Evolutionary conservation across 139 green algal genomes (phyloP).

Genomic region (Coelastrella sp.): DNA sequence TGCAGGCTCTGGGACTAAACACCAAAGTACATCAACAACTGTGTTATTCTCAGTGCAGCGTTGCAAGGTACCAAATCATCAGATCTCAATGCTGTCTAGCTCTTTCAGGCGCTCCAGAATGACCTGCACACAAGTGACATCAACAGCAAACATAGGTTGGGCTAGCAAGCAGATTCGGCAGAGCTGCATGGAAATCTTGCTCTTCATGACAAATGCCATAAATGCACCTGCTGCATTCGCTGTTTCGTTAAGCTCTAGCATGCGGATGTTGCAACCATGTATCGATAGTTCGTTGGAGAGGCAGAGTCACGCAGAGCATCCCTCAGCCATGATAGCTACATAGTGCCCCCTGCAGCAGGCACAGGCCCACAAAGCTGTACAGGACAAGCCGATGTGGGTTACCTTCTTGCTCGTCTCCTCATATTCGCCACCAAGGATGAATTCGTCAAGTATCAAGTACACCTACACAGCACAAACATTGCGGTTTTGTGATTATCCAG

Average conservation of each 20-base stretch:
- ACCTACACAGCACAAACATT: conserved; percentile 73
- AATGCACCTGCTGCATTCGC: no score
- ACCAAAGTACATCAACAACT: no score
- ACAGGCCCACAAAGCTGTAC: no score
- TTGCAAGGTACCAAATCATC: background rate
- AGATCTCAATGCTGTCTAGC: conserved; percentile 85
- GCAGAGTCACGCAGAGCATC: background rate
- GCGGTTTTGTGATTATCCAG: background rate
- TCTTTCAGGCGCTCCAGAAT: conserved; percentile 92
- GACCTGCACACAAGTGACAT: conserved; percentile 65
- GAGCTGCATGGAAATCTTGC: background rate
- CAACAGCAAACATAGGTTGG: background rate
- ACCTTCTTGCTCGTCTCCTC: conserved; percentile 99
- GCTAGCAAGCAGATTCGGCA: no score
- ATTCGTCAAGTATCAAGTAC: conserved; percentile 99
- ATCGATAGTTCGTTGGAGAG: no score
- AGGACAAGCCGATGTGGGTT: background rate
- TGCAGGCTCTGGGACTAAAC: no score
- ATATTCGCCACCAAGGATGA: conserved; percentile 97
- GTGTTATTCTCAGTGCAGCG: no score
- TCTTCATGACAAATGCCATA: background rate
- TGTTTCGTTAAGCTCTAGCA: no score
- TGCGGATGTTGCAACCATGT: no score
- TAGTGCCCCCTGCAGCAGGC: background rate
- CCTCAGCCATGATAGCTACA: background rate